Evolutionary conservation across 768 basidiomycete species (phyloP).

Genomic region (Neoboletus brunneissimus): DNA sequence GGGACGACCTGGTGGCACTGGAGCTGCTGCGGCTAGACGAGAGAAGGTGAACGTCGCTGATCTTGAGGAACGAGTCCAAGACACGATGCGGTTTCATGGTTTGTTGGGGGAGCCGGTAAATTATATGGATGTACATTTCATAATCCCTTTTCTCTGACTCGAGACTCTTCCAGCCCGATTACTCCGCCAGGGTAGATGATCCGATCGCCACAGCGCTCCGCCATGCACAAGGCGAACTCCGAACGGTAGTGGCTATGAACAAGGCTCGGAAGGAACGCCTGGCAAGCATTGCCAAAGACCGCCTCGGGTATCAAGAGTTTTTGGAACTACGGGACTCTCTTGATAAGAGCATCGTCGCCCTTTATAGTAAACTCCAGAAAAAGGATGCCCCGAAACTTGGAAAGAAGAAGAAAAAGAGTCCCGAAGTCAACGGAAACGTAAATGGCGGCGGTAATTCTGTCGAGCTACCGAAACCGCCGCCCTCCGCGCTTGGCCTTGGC

Average conservation of each 20-base stretch:
- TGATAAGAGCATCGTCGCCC: conserved; percentile 75
- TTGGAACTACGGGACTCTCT: conserved; percentile 78
- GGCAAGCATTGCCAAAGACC: conserved; percentile 72
- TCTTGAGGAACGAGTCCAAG: conserved; percentile 69
- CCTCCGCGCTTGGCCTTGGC: conserved; percentile 67
- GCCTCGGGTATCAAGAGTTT: conserved; percentile 92
- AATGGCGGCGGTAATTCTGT: conserved; percentile 31
- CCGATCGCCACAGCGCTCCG: conserved; percentile 90
- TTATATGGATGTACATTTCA: conserved; percentile 20
- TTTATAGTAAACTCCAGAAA: conserved; percentile 80
- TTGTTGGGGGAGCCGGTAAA: conserved; percentile 68
- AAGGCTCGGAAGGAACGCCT: conserved; percentile 78
- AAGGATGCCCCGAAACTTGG: conserved; percentile 68
- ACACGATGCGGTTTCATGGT: conserved; percentile 76
- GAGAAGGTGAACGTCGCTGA: conserved; percentile 79
- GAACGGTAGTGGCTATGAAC: conserved; percentile 74
- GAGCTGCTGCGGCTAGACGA: conserved; percentile 68
- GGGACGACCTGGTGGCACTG: conserved; percentile 75
- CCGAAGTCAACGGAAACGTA: conserved; percentile 33
- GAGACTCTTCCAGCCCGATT: conserved; percentile 56
- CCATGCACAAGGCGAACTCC: conserved; percentile 80
- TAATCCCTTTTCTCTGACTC: conserved; percentile 20
- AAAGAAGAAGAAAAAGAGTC: conserved; percentile 72
- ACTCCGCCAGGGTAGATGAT: conserved; percentile 80
- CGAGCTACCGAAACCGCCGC: conserved; percentile 54